A percentile compares a stretch with the other conserved stretches of the same genome.
phyloP scores from a whole-genome alignment of 2,329 filamentous ascomycete genomes.

The Knufia petricola region DNA sequence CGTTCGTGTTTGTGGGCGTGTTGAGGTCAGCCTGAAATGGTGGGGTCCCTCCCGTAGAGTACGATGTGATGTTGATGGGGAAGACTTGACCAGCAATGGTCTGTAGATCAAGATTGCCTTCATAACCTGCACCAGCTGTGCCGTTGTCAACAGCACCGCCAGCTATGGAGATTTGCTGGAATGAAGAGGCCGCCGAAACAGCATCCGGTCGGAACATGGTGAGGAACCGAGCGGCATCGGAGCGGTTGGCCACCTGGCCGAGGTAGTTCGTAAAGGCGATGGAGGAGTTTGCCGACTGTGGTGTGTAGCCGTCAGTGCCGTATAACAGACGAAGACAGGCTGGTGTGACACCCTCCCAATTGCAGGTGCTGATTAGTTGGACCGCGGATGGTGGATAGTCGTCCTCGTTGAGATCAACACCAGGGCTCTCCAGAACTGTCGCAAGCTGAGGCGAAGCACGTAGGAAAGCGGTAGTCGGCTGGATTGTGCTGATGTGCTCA shows the following conservation, averaged over 20 bases:
- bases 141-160: conserved; percentile 27
- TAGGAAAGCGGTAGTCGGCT: conserved; percentile 53
- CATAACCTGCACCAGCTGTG: conserved; percentile 31
- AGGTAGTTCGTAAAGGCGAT: conserved; percentile 42
- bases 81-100: conserved; percentile 47
- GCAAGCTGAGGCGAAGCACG: conserved; percentile 25
- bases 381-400: conserved; percentile 17
- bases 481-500: conserved; percentile 49
- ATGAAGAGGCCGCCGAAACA: conserved; percentile 26
- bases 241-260: conserved; percentile 40
- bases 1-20: conserved; percentile 46
- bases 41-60: conserved; percentile 47
- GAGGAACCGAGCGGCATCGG: conserved; percentile 31
- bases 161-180: conserved; percentile 29
- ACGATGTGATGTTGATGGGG: conserved; percentile 46
- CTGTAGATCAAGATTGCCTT: conserved; percentile 54
- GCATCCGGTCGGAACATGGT: conserved; percentile 31
- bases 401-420: conserved; percentile 20
- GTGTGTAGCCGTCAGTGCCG: conserved; percentile 44
- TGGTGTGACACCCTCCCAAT: conserved; percentile 43
- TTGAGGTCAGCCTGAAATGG: conserved; percentile 43
- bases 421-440: conserved; percentile 25
- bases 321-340: conserved; percentile 47
- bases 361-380: conserved; percentile 37
- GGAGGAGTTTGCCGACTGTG: conserved; percentile 34